These are phyloP conservation scores for Zymoseptoria pseudotritici DNA, from an alignment of 2,329 filamentous ascomycete species.

Conservation along the genomic window DNA sequence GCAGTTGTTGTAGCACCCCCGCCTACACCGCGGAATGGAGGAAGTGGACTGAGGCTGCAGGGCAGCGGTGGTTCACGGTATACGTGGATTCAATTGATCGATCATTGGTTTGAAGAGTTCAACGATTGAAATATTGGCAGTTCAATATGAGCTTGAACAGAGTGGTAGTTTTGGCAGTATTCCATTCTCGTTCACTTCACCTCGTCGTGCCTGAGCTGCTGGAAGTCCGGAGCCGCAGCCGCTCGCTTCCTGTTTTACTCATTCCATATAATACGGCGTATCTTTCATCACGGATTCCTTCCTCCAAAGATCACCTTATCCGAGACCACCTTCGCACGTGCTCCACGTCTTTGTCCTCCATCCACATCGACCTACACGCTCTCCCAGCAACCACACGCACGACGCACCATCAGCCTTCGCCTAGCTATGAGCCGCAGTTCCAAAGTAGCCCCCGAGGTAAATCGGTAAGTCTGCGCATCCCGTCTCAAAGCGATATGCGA, in stretches of 20 bases:
- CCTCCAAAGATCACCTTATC: neutral
- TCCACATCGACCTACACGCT: neutral
- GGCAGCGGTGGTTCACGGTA: neutral
- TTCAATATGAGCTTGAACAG: neutral
- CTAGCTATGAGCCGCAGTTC: conserved; percentile 87
- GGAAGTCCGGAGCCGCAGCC: neutral
- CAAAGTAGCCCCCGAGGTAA: conserved; percentile 99
- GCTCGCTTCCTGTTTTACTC: too few relatives aligned
- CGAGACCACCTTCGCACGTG: neutral
- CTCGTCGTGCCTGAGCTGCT: neutral
- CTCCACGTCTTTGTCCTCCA: neutral
- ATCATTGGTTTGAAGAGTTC: neutral
- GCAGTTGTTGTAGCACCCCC: neutral
- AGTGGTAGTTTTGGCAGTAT: neutral
- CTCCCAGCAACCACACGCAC: neutral
- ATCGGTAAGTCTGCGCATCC: conserved; percentile 60
- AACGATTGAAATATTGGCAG: neutral
- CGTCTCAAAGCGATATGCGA: neutral
- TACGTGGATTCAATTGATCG: neutral
- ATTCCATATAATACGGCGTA: neutral
- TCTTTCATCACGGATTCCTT: neutral
- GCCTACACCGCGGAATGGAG: neutral
- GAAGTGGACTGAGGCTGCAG: neutral
- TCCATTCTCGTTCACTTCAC: neutral
- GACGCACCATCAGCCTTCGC: neutral